These are phyloP conservation scores for Sphaerulina musiva DNA, from an alignment of 2,329 filamentous ascomycete genomes.

Conservation along the genomic window DNA sequence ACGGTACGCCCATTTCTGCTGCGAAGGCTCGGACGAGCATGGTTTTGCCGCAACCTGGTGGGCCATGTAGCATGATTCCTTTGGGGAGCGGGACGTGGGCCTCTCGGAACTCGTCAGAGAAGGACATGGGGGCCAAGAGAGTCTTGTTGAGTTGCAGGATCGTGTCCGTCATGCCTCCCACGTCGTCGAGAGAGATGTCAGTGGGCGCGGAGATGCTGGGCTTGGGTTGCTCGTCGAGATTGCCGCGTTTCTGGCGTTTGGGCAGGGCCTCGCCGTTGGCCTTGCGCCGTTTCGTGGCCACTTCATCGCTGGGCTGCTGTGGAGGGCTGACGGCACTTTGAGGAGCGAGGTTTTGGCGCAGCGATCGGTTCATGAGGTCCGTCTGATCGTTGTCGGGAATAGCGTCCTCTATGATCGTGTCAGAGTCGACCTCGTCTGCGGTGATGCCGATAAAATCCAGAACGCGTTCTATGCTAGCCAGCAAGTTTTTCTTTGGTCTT, in stretches of 20 bases:
- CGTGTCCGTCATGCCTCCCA: constrained; percentile 70
- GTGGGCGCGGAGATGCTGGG: constrained; percentile 53
- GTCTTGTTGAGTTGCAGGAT: constrained; percentile 63
- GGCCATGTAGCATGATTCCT: constrained; percentile 72
- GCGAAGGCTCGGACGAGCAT: constrained; percentile 76
- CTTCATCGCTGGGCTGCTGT: constrained; percentile 25
- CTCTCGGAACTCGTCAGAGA: constrained; percentile 58
- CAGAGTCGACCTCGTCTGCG: constrained; percentile 49
- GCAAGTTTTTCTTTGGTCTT: constrained; percentile 71
- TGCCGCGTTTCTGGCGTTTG: constrained; percentile 54
- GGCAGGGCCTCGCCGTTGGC: constrained; percentile 59
- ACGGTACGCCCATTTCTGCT: constrained; percentile 66
- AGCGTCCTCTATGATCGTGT: constrained; percentile 44
- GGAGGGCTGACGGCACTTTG: constrained; percentile 6
- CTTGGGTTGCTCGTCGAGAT: constrained; percentile 31
- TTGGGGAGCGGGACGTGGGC: constrained; percentile 64
- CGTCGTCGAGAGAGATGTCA: constrained; percentile 61
- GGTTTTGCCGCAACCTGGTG: constrained; percentile 81
- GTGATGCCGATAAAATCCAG: constrained; percentile 64
- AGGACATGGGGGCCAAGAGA: constrained; percentile 65
- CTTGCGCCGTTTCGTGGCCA: constrained; percentile 47
- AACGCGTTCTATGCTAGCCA: constrained; percentile 79
- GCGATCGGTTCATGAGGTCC: constrained; percentile 58
- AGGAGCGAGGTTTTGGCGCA: constrained; percentile 25
- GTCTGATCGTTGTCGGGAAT: constrained; percentile 23